Evolutionary conservation across 805 yeast genomes (phyloP), one percentile per base, ranked within the genome.

Genomic region (Maudiozyma barnettii): DNA sequence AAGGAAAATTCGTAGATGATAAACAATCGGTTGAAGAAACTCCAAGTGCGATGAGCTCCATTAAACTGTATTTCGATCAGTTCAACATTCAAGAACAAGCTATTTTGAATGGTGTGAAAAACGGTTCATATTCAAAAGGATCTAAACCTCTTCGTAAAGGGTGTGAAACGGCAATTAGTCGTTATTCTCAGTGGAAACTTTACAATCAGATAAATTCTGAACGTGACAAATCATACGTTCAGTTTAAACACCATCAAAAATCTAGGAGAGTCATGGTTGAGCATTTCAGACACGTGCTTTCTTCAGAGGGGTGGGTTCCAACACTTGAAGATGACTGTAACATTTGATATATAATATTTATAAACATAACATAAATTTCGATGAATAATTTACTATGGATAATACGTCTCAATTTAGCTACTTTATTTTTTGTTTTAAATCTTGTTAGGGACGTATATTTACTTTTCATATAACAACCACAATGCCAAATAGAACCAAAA

Each of bases 91-190:
- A 46, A 10, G 61, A 59, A 36, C 70, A 71, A 49, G 59, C 64
- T 1, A 61, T 82, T 12, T 70, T 76, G 39, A 75, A 76, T 53
- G 88, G 87, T 0, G 76, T 81, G 4, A 77, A 73, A 50, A 78
- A 78, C 51, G 90, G 91, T 0, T 70, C 72, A 19, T 70, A 60
- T 46, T 50, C 71, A 1, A 79, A 77, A 52, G 47, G 51, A 2
- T 72, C 64, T 36, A 66, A 64, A 42, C 71, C 72, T 0, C 68
- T 81, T 0, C 62, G 71, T 36, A 58, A 56, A 16, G 68, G 72
- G 14, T 78, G 79, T 5, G 59, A 61, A 43, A 36, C 64, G 0
- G 26, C 46, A 1, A 44, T 64, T 4, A 58, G 65, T 23, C 50
- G 67, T 39, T 49, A 46, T 35, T 45, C 57, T 7, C 61, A 60